Percentiles rank a stretch among this genome's conserved stretches.
phyloP scores from a whole-genome alignment of 371 early-diverging fungal genomes.

The Mortierella sp. region DNA sequence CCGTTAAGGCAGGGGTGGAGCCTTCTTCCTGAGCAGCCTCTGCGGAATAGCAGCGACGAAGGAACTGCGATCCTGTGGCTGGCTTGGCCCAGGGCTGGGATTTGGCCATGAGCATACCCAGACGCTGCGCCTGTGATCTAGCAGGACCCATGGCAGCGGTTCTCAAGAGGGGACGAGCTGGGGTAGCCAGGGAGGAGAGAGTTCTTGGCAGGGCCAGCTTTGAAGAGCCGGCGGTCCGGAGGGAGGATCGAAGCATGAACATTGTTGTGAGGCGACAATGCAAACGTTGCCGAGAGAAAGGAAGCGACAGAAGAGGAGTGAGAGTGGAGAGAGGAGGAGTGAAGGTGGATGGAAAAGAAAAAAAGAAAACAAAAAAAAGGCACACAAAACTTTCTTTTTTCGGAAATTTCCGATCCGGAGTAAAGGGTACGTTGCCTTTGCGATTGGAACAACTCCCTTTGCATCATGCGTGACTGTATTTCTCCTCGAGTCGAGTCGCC shows the following conservation, averaged over 20 bases:
- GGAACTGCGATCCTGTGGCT: slow-evolving; percentile 21
- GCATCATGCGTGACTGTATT: neutral
- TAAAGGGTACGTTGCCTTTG: neutral
- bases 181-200: neutral
- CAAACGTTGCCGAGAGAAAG: slow-evolving; percentile 2
- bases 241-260: slow-evolving; percentile 41
- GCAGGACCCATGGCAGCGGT: slow-evolving; percentile 18
- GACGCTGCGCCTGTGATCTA: slow-evolving; percentile 31
- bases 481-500: neutral
- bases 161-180: slow-evolving; percentile 28
- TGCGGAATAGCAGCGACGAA: slow-evolving; percentile 36
- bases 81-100: slow-evolving; percentile 20
- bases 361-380: slow-evolving; percentile 11
- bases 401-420: slow-evolving; percentile 9
- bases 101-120: slow-evolving; percentile 29
- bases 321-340: neutral
- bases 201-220: slow-evolving; percentile 23
- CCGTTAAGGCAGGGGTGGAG: slow-evolving; percentile 28
- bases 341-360: neutral
- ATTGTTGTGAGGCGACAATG: slow-evolving; percentile 30
- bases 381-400: slow-evolving; percentile 3
- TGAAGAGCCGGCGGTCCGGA: slow-evolving; percentile 22
- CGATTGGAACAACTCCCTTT: neutral
- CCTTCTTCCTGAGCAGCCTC: slow-evolving; percentile 37
- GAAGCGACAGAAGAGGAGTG: neutral